Conservation (phyloP, 257 asterid species). For the Solanum pinnatisectum region DNA sequence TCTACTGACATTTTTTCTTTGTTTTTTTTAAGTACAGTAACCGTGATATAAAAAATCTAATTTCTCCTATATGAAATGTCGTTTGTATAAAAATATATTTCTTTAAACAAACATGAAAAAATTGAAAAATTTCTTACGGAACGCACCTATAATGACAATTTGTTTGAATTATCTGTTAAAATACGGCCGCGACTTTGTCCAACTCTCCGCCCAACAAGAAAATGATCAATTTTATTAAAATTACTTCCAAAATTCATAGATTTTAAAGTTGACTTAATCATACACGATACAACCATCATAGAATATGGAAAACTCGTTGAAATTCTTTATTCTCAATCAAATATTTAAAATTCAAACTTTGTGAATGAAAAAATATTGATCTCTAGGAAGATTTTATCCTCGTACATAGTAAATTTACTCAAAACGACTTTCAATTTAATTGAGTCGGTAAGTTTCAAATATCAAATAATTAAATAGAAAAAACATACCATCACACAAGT, state of each 20-base stretch:
- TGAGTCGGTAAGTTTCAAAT: not conserved
- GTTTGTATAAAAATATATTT: too few relatives aligned
- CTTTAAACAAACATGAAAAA: fast-evolving
- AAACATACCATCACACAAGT: not conserved
- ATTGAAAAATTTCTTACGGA: too few relatives aligned
- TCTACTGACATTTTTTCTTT: not conserved
- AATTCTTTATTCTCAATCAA: not conserved
- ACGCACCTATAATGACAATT: not conserved
- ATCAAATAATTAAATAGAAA: not conserved
- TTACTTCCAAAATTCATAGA: not conserved
- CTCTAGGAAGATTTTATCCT: not conserved
- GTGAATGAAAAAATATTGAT: not conserved
- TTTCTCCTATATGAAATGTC: too few relatives aligned
- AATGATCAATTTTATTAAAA: not conserved
- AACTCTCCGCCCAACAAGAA: not conserved
- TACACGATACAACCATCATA: not conserved
- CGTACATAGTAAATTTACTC: not conserved
- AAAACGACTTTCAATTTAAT: not conserved
- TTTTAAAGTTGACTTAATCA: not conserved
- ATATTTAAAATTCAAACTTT: not conserved
- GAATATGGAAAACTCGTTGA: not conserved
- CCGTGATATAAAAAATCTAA: too few relatives aligned
- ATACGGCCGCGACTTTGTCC: not conserved
- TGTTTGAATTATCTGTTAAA: not conserved
- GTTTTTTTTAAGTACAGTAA: not conserved